These are phyloP conservation scores for Beauveria asiatica DNA, from an alignment of 2,329 filamentous ascomycete genomes.

Conservation along the genomic window DNA sequence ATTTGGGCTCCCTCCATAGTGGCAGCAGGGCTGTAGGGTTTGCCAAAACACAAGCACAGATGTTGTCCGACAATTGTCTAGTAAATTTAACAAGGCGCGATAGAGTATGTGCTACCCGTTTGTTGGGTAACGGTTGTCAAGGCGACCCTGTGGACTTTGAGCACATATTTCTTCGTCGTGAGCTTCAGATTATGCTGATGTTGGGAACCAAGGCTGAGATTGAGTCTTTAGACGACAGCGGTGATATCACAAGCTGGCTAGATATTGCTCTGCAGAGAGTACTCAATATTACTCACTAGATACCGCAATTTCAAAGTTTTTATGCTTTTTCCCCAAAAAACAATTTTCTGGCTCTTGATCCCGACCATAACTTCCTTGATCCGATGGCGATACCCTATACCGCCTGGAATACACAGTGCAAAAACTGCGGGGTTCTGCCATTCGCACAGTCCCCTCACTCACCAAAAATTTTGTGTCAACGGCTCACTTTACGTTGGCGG, in stretches of 20 bases:
- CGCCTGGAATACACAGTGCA: slow-evolving; percentile 23
- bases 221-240: slow-evolving; percentile 54
- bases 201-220: slow-evolving; percentile 71
- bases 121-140: slow-evolving; percentile 38
- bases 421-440: slow-evolving; percentile 24
- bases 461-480: slow-evolving; percentile 22
- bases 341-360: neutral
- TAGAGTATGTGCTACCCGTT: slow-evolving; percentile 44
- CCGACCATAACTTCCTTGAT: neutral
- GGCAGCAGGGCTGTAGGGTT: neutral
- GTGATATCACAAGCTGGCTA: slow-evolving; percentile 42
- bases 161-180: slow-evolving; percentile 35
- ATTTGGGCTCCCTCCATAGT: slow-evolving; percentile 24
- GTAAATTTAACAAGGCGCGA: slow-evolving; percentile 44
- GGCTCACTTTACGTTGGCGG: neutral
- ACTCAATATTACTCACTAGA: neutral
- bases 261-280: slow-evolving; percentile 29
- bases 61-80: neutral
- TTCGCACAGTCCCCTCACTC: slow-evolving; percentile 32
- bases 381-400: slow-evolving; percentile 17
- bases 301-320: neutral
- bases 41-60: neutral
- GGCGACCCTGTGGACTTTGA: slow-evolving; percentile 21
- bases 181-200: slow-evolving; percentile 66
- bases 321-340: neutral